Evolutionary conservation across 306 rosid genomes (phyloP).

Genomic region (Benincasa hispida): DNA sequence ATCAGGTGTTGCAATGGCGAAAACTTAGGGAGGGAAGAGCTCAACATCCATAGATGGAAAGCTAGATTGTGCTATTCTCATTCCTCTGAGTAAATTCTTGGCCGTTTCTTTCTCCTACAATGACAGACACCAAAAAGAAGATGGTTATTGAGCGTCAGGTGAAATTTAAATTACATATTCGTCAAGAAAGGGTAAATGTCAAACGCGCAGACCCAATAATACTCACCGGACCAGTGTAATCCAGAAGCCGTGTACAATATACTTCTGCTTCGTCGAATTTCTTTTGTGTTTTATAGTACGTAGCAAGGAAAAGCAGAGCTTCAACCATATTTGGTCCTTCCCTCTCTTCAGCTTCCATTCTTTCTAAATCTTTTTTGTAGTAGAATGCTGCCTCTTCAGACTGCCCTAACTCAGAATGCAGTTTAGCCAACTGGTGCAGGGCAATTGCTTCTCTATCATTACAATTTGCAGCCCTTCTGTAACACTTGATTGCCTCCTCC

Average conservation of each 20-base stretch:
- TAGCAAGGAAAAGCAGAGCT: slow-evolving; percentile 71
- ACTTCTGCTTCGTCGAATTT: slow-evolving; percentile 83
- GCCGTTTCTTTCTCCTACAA: slow-evolving; percentile 95
- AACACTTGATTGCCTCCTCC: slow-evolving; percentile 83
- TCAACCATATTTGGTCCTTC: slow-evolving; percentile 97
- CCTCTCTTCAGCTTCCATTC: slow-evolving; percentile 94
- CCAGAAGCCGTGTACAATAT: slow-evolving; percentile 92
- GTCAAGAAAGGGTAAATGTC: background rate
- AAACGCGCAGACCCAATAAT: background rate
- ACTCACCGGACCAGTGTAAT: slow-evolving; percentile 91
- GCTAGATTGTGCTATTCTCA: slow-evolving; percentile 54
- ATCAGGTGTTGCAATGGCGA: background rate
- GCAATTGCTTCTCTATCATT: slow-evolving; percentile 94
- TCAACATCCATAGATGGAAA: slow-evolving; percentile 68
- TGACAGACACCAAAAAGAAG: no score
- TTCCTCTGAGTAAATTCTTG: slow-evolving; percentile 74
- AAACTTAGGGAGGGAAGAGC: slow-evolving; percentile 58
- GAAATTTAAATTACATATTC: background rate
- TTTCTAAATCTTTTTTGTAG: slow-evolving; percentile 84
- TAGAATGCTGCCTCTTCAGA: slow-evolving; percentile 83
- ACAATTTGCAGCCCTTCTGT: slow-evolving; percentile 71
- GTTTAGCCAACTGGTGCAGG: slow-evolving; percentile 69
- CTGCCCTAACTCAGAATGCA: slow-evolving; percentile 54
- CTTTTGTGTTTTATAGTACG: slow-evolving; percentile 36
- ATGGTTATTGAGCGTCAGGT: background rate